Percentiles rank a stretch among this genome's conserved stretches.
Conservation (phyloP, 768 basidiomycete species). For the Amanita fuliginea region DNA sequence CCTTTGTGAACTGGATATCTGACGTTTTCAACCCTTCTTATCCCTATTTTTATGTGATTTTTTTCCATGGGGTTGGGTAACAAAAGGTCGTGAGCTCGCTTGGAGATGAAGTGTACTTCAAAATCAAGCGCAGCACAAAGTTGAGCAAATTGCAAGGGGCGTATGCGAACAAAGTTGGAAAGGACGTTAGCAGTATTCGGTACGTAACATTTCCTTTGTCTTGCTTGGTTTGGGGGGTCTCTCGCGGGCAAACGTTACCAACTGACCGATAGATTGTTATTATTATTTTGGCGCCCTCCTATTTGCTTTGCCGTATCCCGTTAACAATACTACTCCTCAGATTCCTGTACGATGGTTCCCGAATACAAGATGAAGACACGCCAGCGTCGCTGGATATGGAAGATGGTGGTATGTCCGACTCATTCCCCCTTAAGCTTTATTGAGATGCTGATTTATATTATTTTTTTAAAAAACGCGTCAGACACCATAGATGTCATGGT, state of each 20-base stretch:
- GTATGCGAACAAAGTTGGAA: constrained; percentile 88
- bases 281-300: not conserved
- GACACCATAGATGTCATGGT: constrained; percentile 97
- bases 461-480: too few relatives aligned
- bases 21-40: not conserved
- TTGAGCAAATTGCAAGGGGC: constrained; percentile 88
- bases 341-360: constrained; percentile 82
- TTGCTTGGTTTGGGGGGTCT: too few relatives aligned
- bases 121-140: constrained; percentile 91
- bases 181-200: constrained; percentile 83
- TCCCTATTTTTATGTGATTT: not conserved
- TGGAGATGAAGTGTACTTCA: constrained; percentile 92
- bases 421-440: not conserved
- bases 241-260: too few relatives aligned
- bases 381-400: constrained; percentile 82
- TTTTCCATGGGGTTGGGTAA: constrained; percentile 3
- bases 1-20: not conserved
- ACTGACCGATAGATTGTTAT: too few relatives aligned
- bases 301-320: not conserved
- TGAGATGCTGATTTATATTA: not conserved
- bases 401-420: constrained; percentile 53
- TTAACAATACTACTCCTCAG: constrained; percentile 24
- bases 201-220: constrained; percentile 39
- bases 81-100: constrained; percentile 58
- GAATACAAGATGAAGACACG: constrained; percentile 86